These are phyloP conservation scores for Lecanosticta acicola DNA, from an alignment of 2,329 filamentous ascomycete genomes.

Conservation along the genomic window DNA sequence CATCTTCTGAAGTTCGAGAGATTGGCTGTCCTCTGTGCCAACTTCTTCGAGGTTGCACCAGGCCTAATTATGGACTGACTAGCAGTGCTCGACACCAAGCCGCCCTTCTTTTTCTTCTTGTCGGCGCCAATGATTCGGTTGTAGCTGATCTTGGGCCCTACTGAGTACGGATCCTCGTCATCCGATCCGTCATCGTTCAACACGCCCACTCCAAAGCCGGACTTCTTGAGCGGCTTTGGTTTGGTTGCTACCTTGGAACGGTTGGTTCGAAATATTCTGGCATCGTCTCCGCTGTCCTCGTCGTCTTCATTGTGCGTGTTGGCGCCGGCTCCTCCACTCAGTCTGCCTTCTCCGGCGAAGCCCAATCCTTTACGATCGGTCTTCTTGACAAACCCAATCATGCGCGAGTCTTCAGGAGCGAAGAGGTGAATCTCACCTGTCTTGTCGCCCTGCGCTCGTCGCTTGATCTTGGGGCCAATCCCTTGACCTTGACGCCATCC, in stretches of 20 bases:
- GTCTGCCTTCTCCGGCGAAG: constrained; percentile 53
- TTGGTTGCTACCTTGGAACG: constrained; percentile 31
- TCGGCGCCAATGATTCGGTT: constrained; percentile 74
- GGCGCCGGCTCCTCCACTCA: constrained; percentile 35
- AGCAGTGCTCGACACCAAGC: constrained; percentile 23
- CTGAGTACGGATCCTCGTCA: constrained; percentile 88
- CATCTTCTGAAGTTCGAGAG: constrained; percentile 59
- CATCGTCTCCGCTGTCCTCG: constrained; percentile 26
- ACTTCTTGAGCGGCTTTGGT: constrained; percentile 51
- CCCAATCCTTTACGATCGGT: constrained; percentile 66
- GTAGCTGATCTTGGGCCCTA: constrained; percentile 86
- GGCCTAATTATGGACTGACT: constrained; percentile 37
- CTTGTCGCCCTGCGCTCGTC: constrained; percentile 64
- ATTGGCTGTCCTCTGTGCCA: constrained; percentile 26
- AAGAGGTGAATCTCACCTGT: constrained; percentile 62
- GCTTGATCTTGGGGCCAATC: constrained; percentile 76
- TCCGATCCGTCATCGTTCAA: constrained; percentile 92
- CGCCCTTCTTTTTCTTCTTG: constrained; percentile 66
- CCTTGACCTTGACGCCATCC: constrained; percentile 94
- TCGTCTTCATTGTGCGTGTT: constrained; percentile 31
- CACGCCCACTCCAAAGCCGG: constrained; percentile 80
- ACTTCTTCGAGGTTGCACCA: constrained; percentile 71
- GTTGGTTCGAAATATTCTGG: constrained; percentile 28
- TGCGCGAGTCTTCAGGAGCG: constrained; percentile 71
- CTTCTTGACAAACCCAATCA: constrained; percentile 63